Evolutionary conservation across 2,329 filamentous ascomycete genomes (phyloP), one percentile per base, ranked within the genome.

Genomic region (Talaromyces sp.): DNA sequence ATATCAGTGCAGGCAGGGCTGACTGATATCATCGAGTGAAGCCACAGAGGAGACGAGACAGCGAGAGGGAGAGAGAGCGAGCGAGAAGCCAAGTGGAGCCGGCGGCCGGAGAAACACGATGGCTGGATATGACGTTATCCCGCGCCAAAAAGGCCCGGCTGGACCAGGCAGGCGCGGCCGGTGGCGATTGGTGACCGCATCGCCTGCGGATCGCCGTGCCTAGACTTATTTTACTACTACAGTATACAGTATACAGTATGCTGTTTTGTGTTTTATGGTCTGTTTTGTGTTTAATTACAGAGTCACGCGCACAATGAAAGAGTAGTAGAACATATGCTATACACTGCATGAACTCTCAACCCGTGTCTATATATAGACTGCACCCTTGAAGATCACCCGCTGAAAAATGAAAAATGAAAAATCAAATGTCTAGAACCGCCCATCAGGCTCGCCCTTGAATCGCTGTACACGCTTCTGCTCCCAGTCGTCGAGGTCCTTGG

Each of bases 401-500:
- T 15, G 33, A 30, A 30, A 30, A 30, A 30, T 30, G 8, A n/a
- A n/a, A n/a, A n/a, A n/a, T n/a, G 6, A 13, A 9, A 47, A 22
- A 22, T n/a, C 9, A 19, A n/a, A 47, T 33, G 32, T 33, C 82
- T 75, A 89, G 67, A 96, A 74, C 57, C 91, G 84, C 36, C 93
- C 93, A 74, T 99, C 93, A 63, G 86, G 89, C 76, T 99, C 96
- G 67, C 95, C 95, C 22, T 91, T 88, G 63, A 97, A 83, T 72
- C 95, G 83, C 79, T 96, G 87, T 11, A 98, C 92, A 58, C 96
- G 87, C 78, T 95, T 96, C 78, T 98, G 95, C 75, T 98, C 93
- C 95, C 95, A 99, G 72, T 92, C 85, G 71, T 99, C 93, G 64
- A 98, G 79, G 72, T 98, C 95, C 75, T 96, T 96, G 33, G 91